Conservation (phyloP, 495 filamentous ascomycete genomes). For the Xylaria curta region DNA sequence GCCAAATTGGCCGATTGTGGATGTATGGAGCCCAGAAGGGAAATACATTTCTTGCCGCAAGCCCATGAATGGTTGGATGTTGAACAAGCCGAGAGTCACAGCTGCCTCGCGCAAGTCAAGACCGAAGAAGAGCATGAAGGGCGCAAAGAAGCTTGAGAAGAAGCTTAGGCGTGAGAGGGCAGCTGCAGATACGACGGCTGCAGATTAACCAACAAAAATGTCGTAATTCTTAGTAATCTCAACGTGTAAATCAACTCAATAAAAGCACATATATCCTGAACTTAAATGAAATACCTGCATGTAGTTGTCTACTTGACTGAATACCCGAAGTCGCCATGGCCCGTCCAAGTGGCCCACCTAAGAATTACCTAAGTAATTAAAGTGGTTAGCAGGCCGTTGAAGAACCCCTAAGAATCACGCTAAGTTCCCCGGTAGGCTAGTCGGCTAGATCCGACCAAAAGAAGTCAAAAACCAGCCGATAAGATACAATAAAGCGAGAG, state of each 20-base stretch:
- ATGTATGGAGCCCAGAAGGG: conserved; percentile 85
- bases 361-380: conserved; percentile 1
- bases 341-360: neutral
- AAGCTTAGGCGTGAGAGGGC: conserved; percentile 31
- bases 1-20: conserved; percentile 69
- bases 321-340: neutral
- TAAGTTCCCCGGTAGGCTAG: neutral
- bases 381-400: neutral
- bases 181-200: neutral
- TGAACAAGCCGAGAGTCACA: conserved; percentile 45
- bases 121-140: conserved; percentile 66
- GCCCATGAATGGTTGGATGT: conserved; percentile 77
- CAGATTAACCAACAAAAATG: neutral
- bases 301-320: neutral
- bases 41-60: conserved; percentile 70
- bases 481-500: conserved; percentile 21
- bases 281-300: neutral
- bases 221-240: conserved; percentile 3
- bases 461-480: conserved; percentile 7
- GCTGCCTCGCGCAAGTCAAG: conserved; percentile 37
- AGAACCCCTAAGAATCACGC: neutral
- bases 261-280: neutral
- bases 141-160: conserved; percentile 60
- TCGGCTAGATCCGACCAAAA: conserved; percentile 21
- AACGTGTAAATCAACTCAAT: neutral